Evolutionary conservation across 2,329 filamentous ascomycete genomes (phyloP), one percentile per base, ranked within the genome.

Genomic region (Penicillium sp.): DNA sequence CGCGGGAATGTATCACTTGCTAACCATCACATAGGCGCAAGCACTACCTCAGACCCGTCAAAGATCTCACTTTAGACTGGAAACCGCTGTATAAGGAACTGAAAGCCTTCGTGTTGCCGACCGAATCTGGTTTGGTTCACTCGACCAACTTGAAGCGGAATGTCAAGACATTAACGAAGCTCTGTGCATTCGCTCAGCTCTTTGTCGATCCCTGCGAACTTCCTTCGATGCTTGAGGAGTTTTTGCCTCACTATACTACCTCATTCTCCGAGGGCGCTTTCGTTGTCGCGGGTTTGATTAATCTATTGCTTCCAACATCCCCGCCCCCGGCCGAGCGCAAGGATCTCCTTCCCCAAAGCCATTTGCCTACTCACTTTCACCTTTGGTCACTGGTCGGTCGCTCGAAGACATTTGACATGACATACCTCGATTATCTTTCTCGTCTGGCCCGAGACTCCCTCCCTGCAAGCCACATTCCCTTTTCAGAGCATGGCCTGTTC

Each of bases 31-130:
- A 16, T 50, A 92, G 87, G 68, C 89, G 90, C 60, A 95, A 93
- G 61, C 90, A 96, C 67, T 96, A 96, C 64, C 76, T 98, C 22
- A 88, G 86, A 51, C 87, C 90, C 1, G 82, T 84, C 40, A 85
- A 88, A 49, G 93, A 98, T 58, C 73, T 98, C n/a, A 74, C 77
- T 9, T 76, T 98, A 43, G 90, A 98, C 62, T 98, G 92, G 92
- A 79, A 80, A 52, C 90, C 89, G 6, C 71, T 98, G 18, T 98
- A 85, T 78, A 84, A 87, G 55, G 90, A 96, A 62, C 72, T 96
- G 53, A 96, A 95, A 70, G 76, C 82, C 29, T 82, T 95, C 60
- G 85, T 95, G 10, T 70, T 98, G 11, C 90, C 92, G 1, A 80
- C 79, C 31, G 92, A 98, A 61, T 82, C 82, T 7, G 77, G 76